Base-by-base conservation (phyloP, 768 basidiomycete species). In the Mycena olivaceomarginata region DNA sequence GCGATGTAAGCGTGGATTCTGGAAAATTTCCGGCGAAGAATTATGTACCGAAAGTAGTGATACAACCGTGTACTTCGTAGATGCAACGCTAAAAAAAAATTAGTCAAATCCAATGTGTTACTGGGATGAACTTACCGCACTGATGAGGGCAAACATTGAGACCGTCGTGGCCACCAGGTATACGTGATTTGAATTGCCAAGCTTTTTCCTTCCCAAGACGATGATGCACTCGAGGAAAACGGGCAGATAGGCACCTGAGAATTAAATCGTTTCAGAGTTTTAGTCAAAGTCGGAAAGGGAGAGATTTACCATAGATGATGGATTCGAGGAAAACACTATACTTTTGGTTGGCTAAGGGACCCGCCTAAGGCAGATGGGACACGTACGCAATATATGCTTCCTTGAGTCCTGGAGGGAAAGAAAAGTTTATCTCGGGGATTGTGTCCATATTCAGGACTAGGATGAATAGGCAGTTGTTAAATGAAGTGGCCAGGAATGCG, bases 151-250 rank as follows among this genome's bases (percentile, higher is more conserved):
- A 7, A 56, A 56, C 53, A 56, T 56, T 7, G 7, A 56, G 8
- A 56, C 53, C 20, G 53, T 56, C 8, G 53, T 56, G 53, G 53
- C 53, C n/a, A 56, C n/a, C 53, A 56, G 53, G n/a, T 56, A 56
- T 56, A 56, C 53, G n/a, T 56, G 53, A 56, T 22, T 56, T 22
- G 53, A 4, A n/a, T 56, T 56, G 20, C 8, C 53, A 56, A 56
- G 9, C n/a, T 56, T 56, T 7, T 22, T 56, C 13, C n/a, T n/a
- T 8, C 20, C n/a, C 53, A 56, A 56, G 53, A 56, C 53, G n/a
- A n/a, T 22, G 53, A 22, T 22, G 53, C 53, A 56, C 53, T 56
- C 53, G 4, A 56, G 9, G 53, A 56, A 56, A 22, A 56, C 53
- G n/a, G 53, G 53, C 5, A 56, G 20, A 56, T 56, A 56, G n/a